Conservation (phyloP, 75 land plant species). For the Picea glauca region DNA sequence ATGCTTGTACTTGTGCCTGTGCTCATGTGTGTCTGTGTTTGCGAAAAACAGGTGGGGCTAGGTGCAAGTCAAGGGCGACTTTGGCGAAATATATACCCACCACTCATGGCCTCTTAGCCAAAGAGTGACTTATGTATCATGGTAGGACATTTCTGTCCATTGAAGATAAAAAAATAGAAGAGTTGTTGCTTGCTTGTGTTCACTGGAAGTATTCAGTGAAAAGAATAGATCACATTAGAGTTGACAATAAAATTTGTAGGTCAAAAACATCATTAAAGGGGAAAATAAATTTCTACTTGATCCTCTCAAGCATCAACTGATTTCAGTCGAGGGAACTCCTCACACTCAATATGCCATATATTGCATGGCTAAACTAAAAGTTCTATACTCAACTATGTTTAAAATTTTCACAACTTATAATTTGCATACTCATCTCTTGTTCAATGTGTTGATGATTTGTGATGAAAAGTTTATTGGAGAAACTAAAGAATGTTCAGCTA, state of each 20-base stretch:
- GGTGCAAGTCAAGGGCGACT: no score
- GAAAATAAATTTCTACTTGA: neutral
- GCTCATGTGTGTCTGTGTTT: no score
- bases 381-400: neutral
- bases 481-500: neutral
- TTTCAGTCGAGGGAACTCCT: neutral
- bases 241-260: neutral
- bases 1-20: no score
- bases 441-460: neutral
- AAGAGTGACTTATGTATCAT: no score
- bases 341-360: neutral
- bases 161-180: no score
- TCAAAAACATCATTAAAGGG: neutral
- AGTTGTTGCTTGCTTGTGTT: no score
- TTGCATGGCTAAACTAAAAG: neutral
- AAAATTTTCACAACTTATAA: neutral
- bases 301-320: neutral
- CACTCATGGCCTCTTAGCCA: no score
- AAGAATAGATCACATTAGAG: neutral
- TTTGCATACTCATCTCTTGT: neutral
- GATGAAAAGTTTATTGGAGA: neutral
- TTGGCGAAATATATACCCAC: no score
- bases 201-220: no score
- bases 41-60: no score
- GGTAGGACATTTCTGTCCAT: no score